Evolutionary conservation across 768 basidiomycete genomes (phyloP).

Genomic region (Collybia mongolica): DNA sequence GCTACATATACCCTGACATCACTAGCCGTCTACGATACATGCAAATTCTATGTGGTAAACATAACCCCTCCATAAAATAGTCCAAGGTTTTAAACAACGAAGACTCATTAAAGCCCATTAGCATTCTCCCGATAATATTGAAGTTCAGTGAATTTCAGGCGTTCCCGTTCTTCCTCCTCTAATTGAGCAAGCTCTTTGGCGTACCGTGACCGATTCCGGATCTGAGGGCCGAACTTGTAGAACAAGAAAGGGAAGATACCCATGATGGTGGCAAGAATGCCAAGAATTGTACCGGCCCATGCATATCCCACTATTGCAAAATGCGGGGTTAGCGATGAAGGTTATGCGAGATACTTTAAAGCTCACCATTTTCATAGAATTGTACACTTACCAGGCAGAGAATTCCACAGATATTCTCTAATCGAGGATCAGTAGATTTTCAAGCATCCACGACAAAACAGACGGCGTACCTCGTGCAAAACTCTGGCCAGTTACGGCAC

Average conservation of each 20-base stretch:
- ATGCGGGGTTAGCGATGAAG: neutral
- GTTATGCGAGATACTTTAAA: neutral
- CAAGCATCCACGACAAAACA: neutral
- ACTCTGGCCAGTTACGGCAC: slow-evolving; percentile 21
- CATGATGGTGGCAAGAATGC: slow-evolving; percentile 17
- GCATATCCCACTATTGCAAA: slow-evolving; percentile 13
- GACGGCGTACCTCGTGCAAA: slow-evolving; percentile 15
- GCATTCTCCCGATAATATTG: neutral
- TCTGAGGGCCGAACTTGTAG: slow-evolving; percentile 17
- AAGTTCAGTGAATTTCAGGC: slow-evolving; percentile 11
- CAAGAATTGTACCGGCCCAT: slow-evolving; percentile 20
- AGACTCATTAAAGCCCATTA: neutral
- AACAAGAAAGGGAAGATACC: slow-evolving; percentile 19
- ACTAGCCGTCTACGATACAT: too few relatives aligned
- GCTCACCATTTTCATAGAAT: slow-evolving; percentile 17
- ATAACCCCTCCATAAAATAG: neutral
- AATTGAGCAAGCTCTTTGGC: slow-evolving; percentile 16
- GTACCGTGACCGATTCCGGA: slow-evolving; percentile 16
- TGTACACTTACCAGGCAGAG: slow-evolving; percentile 14
- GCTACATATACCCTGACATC: too few relatives aligned
- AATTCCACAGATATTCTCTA: slow-evolving; percentile 18
- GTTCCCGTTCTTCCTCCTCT: slow-evolving; percentile 15
- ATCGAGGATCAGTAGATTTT: neutral
- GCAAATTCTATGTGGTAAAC: too few relatives aligned
- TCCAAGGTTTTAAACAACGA: slow-evolving; percentile 3